phyloP scores from a whole-genome alignment of 2,329 filamentous ascomycete genomes.

The Botryotinia narcissicola region DNA sequence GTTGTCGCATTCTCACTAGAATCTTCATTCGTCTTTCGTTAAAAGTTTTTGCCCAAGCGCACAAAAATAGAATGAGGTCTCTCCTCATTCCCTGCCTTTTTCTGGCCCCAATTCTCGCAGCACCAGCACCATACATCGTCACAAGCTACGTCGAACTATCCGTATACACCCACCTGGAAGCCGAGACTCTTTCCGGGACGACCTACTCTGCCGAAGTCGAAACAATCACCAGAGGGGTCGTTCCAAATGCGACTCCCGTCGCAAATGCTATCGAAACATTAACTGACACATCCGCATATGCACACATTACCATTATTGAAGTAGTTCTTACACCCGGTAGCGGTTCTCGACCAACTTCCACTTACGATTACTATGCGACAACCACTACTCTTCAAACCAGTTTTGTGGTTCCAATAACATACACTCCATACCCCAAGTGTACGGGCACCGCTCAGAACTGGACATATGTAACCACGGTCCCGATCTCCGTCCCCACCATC shows the following conservation, averaged over 20 bases:
- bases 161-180: slow-evolving; percentile 22
- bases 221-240: not conserved
- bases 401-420: not conserved
- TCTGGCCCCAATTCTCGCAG: slow-evolving; percentile 2
- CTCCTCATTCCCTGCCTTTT: not conserved
- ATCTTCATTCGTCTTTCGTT: not conserved
- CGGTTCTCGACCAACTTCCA: not conserved
- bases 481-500: not conserved
- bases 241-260: not conserved
- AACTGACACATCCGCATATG: not conserved
- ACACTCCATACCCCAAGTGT: not conserved
- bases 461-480: slow-evolving; percentile 7
- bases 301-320: not conserved
- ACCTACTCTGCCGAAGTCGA: not conserved
- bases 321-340: not conserved
- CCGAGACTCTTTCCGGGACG: not conserved
- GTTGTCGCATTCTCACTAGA: not conserved
- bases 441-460: not conserved
- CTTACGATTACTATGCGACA: not conserved
- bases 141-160: slow-evolving; percentile 28
- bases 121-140: slow-evolving; percentile 29
- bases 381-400: not conserved
- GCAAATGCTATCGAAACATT: not conserved
- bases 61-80: not conserved
- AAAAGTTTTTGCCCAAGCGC: not conserved